phyloP scores from a whole-genome alignment of 305 asterid species.

The Caryopteris hybrid region DNA sequence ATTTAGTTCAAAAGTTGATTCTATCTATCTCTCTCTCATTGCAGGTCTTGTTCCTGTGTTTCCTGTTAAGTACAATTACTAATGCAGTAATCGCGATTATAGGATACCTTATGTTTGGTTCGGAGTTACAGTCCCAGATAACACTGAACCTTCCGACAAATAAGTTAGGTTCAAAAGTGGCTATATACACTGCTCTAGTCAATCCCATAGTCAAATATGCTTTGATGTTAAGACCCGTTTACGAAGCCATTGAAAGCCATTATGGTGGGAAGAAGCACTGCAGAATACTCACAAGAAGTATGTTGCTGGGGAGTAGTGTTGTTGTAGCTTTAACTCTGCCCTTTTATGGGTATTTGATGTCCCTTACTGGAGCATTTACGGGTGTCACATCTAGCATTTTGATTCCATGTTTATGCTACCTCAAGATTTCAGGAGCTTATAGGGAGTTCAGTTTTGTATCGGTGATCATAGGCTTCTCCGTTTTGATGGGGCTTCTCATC shows the following conservation, averaged over 20 bases:
- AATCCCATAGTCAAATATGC: conserved; percentile 61
- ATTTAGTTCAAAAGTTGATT: too few species aligned
- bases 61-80: conserved; percentile 34
- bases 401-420: conserved; percentile 64
- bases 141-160: conserved; percentile 47
- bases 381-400: conserved; percentile 38
- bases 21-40: too few species aligned
- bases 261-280: too few species aligned
- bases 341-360: conserved; percentile 44
- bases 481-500: conserved; percentile 38
- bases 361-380: conserved; percentile 59
- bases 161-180: conserved; percentile 47
- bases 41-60: conserved; percentile 50
- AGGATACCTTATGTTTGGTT: conserved; percentile 66
- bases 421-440: conserved; percentile 45
- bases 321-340: conserved; percentile 35
- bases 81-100: conserved; percentile 45
- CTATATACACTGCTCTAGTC: conserved; percentile 51
- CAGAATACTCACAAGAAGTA: too few species aligned
- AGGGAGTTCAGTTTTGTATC: conserved; percentile 26
- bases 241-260: conserved; percentile 31
- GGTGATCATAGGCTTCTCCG: conserved; percentile 20
- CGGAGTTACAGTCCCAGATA: conserved; percentile 43
- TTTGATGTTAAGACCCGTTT: conserved; percentile 43
- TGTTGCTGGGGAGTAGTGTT: too few species aligned